Base-by-base conservation (phyloP, 768 basidiomycete genomes). In the Scleroderma bovista region DNA sequence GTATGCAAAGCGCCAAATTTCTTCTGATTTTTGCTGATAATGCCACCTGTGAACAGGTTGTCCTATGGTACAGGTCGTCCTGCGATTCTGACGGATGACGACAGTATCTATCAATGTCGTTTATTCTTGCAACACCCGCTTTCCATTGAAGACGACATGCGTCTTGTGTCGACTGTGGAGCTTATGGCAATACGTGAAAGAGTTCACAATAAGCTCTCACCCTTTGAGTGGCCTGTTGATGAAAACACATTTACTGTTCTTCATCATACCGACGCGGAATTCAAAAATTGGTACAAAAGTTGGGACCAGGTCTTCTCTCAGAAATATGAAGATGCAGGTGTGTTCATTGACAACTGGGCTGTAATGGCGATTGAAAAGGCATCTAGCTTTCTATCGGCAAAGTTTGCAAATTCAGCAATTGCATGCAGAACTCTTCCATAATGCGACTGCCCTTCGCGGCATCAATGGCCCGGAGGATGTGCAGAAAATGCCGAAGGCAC, bases 1-100 rank as follows among this genome's bases (percentile, higher is more conserved):
- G 89, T 93, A 59, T 57, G 88, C 79, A 20, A 23, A 40, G 17
- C 16, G 5, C 9, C 16, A 23, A 16, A 6, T 15, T 20, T 15
- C 32, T 11, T 41, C 15, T 10, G 12, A 11, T 4, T 16, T 33
- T 16, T 32, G 4, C 15, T 44, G 15, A 11, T 53, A n/a, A 46
- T 24, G 11, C 29, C 41, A 39, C 29, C n/a, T 17, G 13, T 26
- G 37, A 46, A n/a, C 55, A 95, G 93, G 61, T 77, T 97, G 68
- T 94, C 93, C 0, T 97, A 94, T 58, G 94, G 93, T 3, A 95
- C 89, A 36, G 93, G 93, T 10, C 85, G 93, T 32, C 93, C 93
- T 2, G 90, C 93, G 1, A 91, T 96, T 40, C 72, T 96, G 24
- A 88, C 89, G 60, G 91, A 95, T 52, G 93, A 97, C 57, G 93